phyloP scores from a whole-genome alignment of 2,329 filamentous ascomycete species.

The Drechslerella coelobrocha region DNA sequence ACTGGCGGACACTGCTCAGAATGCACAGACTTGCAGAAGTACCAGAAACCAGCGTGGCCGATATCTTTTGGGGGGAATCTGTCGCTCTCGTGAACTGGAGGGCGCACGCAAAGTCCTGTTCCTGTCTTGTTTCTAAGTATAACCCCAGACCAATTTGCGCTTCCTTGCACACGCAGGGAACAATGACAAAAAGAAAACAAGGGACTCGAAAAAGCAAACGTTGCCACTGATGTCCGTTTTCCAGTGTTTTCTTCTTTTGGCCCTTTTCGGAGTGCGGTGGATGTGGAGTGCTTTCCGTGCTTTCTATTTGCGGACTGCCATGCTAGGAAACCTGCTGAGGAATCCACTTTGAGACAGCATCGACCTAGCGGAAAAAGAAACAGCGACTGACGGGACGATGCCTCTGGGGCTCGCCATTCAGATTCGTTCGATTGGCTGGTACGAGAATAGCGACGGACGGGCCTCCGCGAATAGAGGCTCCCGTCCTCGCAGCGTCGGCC shows the following conservation, averaged over 20 bases:
- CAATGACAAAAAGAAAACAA: slow-evolving; percentile 35
- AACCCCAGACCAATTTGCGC: slow-evolving; percentile 51
- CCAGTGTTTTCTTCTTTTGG: slow-evolving; percentile 25
- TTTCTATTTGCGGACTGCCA: slow-evolving; percentile 50
- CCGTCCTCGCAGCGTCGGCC: slow-evolving; percentile 6
- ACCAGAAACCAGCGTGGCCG: slow-evolving; percentile 37
- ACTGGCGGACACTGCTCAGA: slow-evolving; percentile 21
- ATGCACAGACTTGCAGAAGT: slow-evolving; percentile 36
- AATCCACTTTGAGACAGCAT: slow-evolving; percentile 27
- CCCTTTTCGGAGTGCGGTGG: slow-evolving; percentile 14
- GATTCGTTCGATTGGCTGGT: slow-evolving; percentile 31
- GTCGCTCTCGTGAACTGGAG: slow-evolving; percentile 32
- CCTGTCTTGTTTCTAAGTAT: slow-evolving; percentile 51
- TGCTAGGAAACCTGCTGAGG: slow-evolving; percentile 44
- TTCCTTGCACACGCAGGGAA: slow-evolving; percentile 49
- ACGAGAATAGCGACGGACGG: slow-evolving; percentile 19
- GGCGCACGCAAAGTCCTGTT: slow-evolving; percentile 49
- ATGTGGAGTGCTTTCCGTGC: slow-evolving; percentile 34
- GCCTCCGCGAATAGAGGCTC: slow-evolving; percentile 6
- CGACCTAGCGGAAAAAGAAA: slow-evolving; percentile 40
- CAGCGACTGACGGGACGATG: slow-evolving; percentile 41
- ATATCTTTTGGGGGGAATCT: slow-evolving; percentile 34
- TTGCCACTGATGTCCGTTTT: slow-evolving; percentile 10
- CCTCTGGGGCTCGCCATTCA: slow-evolving; percentile 12
- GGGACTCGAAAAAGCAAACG: slow-evolving; percentile 30